A percentile compares a stretch with the other conserved stretches of the same genome.
phyloP scores from a whole-genome alignment of 805 yeast species.

The Zygoascus tannicola region DNA sequence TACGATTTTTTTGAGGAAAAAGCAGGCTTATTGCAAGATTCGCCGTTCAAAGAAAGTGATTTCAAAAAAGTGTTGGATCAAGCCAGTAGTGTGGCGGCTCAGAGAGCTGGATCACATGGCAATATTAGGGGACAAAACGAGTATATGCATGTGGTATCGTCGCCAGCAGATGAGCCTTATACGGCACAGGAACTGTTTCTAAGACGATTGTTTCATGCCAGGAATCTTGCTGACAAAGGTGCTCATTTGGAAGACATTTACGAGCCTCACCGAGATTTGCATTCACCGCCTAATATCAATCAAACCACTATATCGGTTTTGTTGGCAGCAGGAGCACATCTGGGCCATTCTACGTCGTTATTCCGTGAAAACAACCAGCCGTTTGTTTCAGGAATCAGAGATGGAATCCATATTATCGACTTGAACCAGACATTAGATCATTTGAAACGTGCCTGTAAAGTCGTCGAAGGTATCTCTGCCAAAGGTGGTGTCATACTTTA shows the following conservation, averaged over 20 bases:
- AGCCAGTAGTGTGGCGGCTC: neutral
- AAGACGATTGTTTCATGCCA: constrained; percentile 58
- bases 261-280: constrained; percentile 56
- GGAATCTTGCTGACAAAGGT: constrained; percentile 50
- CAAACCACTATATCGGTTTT: constrained; percentile 60
- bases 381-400: constrained; percentile 76
- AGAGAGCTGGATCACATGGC: constrained; percentile 8
- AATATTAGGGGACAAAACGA: constrained; percentile 19
- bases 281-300: constrained; percentile 46
- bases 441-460: constrained; percentile 73
- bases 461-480: constrained; percentile 72
- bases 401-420: constrained; percentile 87
- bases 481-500: constrained; percentile 79
- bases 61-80: constrained; percentile 2
- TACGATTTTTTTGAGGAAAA: constrained; percentile 15
- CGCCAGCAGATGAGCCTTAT: constrained; percentile 56
- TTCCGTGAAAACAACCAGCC: constrained; percentile 72
- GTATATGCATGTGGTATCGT: constrained; percentile 57
- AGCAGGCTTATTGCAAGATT: constrained; percentile 1
- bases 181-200: constrained; percentile 67
- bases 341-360: constrained; percentile 79
- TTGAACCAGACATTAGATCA: constrained; percentile 70
- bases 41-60: constrained; percentile 3
- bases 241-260: constrained; percentile 55
- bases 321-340: constrained; percentile 87